These are phyloP conservation scores for Phytophthora kernoviae DNA, from an alignment of 352 stramenopile genomes.

Conservation along the genomic window DNA sequence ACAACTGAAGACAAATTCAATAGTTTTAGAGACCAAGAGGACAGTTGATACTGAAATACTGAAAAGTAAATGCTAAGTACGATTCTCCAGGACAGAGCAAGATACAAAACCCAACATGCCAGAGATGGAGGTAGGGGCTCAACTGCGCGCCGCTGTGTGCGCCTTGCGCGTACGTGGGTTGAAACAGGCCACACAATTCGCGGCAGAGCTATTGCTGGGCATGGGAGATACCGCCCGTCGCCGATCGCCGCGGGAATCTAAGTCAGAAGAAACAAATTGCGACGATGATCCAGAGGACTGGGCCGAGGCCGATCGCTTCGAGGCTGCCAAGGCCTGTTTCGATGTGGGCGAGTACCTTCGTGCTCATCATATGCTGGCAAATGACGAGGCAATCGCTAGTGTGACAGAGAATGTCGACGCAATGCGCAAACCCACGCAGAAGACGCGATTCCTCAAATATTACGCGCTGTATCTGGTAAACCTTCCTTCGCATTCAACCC, in stretches of 20 bases:
- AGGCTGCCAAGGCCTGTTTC: conserved; percentile 71
- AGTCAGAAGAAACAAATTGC: conserved; percentile 1
- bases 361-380: conserved; percentile 60
- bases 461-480: conserved; percentile 79
- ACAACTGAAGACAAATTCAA: neutral
- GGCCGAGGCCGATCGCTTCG: conserved; percentile 49
- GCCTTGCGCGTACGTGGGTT: conserved; percentile 63
- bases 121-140: conserved; percentile 31
- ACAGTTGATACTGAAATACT: too few relatives aligned
- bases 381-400: neutral
- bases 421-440: conserved; percentile 23
- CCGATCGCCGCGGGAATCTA: neutral
- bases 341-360: conserved; percentile 80
- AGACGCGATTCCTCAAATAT: conserved; percentile 71
- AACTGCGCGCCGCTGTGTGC: conserved; percentile 56
- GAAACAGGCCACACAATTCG: conserved; percentile 73
- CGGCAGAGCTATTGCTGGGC: conserved; percentile 76
- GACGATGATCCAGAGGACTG: conserved; percentile 19
- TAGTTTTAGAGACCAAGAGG: too few relatives aligned
- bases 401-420: neutral
- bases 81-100: too few relatives aligned
- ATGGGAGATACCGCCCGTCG: conserved; percentile 46
- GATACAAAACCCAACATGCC: conserved; percentile 21
- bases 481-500: neutral
- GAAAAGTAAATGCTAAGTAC: too few relatives aligned